phyloP scores from a whole-genome alignment of 2,329 filamentous ascomycete species.

The Penicillium sclerotigenum region DNA sequence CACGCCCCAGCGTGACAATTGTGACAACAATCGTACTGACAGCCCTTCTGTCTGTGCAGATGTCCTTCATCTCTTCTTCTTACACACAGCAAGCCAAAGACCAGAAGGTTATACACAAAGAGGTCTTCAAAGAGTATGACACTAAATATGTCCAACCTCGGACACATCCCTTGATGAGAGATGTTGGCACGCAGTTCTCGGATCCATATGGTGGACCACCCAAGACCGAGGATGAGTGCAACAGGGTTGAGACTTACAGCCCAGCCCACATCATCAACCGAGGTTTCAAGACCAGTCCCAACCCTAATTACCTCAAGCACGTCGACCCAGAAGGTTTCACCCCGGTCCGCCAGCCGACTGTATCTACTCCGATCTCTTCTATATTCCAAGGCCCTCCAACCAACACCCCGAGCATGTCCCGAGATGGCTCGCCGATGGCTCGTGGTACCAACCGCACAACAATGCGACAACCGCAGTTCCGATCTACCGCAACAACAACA shows the following conservation, averaged over 20 bases:
- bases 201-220: conserved; percentile 37
- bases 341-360: conserved; percentile 39
- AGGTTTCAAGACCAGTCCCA: conserved; percentile 76
- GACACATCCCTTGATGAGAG: conserved; percentile 73
- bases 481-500: conserved; percentile 40
- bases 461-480: conserved; percentile 55
- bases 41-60: conserved; percentile 69
- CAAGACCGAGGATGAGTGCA: conserved; percentile 44
- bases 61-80: conserved; percentile 67
- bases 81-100: conserved; percentile 88
- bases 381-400: conserved; percentile 29
- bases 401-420: conserved; percentile 45
- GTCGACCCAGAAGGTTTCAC: conserved; percentile 62
- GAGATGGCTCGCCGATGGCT: conserved; percentile 48
- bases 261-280: conserved; percentile 65
- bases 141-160: conserved; percentile 90
- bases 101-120: conserved; percentile 75
- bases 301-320: conserved; percentile 72
- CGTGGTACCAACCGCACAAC: conserved; percentile 39
- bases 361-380: conserved; percentile 42
- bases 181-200: conserved; percentile 76
- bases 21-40: conserved; percentile 78
- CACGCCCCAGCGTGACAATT: conserved; percentile 79
- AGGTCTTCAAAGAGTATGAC: conserved; percentile 94
- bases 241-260: conserved; percentile 61